These are phyloP conservation scores for Annulohypoxylon stygium DNA, from an alignment of 495 filamentous ascomycete genomes.

Conservation along the genomic window DNA sequence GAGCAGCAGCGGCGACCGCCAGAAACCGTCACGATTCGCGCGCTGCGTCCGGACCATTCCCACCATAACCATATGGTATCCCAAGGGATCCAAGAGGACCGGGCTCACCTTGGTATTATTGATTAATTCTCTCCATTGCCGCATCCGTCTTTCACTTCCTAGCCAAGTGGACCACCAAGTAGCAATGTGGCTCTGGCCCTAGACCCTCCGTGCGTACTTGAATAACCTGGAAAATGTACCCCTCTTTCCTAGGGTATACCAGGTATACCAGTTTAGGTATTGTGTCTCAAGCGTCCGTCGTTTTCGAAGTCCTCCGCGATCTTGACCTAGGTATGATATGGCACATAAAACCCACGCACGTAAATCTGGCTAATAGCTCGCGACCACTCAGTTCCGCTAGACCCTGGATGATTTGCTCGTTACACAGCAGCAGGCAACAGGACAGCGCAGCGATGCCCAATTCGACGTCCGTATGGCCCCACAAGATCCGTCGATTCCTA, in stretches of 20 bases:
- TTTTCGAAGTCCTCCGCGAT: slow-evolving; percentile 27
- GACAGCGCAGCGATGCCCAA: slow-evolving; percentile 43
- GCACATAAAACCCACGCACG: slow-evolving; percentile 33
- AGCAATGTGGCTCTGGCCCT: slow-evolving; percentile 45
- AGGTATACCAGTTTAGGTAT: slow-evolving; percentile 39
- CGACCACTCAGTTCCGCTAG: slow-evolving; percentile 35
- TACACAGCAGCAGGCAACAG: slow-evolving; percentile 42
- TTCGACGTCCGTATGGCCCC: slow-evolving; percentile 34
- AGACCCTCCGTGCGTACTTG: slow-evolving; percentile 31
- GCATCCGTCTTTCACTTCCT: slow-evolving; percentile 36
- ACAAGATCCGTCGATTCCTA: slow-evolving; percentile 45
- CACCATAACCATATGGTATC: slow-evolving; percentile 23
- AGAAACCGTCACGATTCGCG: slow-evolving; percentile 29
- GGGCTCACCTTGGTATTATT: slow-evolving; percentile 35
- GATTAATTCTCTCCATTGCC: slow-evolving; percentile 37
- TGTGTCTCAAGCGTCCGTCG: slow-evolving; percentile 32
- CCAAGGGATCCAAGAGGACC: slow-evolving; percentile 4
- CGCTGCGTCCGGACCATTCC: slow-evolving; percentile 35
- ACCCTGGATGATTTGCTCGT: slow-evolving; percentile 38
- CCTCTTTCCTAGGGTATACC: slow-evolving; percentile 44
- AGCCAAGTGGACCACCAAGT: slow-evolving; percentile 42
- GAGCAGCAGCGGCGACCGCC: slow-evolving; percentile 29
- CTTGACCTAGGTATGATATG: slow-evolving; percentile 46
- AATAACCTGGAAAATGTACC: slow-evolving; percentile 32
- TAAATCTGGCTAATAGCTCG: slow-evolving; percentile 47